phyloP scores from a whole-genome alignment of 352 stramenopile species.

The Globisporangium solare region DNA sequence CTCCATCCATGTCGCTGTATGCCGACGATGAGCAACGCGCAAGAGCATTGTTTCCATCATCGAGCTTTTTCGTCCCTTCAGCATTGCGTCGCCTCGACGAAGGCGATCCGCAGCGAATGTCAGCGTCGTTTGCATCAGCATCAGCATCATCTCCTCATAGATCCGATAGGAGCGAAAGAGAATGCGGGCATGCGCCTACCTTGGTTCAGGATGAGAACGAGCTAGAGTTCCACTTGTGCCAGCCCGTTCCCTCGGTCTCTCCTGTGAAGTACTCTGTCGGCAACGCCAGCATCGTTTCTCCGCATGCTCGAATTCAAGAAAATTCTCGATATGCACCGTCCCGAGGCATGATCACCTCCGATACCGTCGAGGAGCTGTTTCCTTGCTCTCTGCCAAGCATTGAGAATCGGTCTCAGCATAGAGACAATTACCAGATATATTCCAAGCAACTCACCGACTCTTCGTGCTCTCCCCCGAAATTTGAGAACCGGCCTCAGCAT shows the following conservation, averaged over 20 bases:
- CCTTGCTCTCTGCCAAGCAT: not conserved
- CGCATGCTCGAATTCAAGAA: slow-evolving; percentile 1
- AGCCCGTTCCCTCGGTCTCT: slow-evolving; percentile 2
- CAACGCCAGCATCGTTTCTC: no score
- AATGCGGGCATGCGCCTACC: not conserved
- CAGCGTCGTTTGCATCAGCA: not conserved
- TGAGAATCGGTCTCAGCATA: not conserved
- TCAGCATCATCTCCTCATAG: not conserved
- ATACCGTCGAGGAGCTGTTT: not conserved
- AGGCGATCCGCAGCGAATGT: not conserved
- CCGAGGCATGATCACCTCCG: not conserved
- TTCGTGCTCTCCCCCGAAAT: slow-evolving; percentile 18
- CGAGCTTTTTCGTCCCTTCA: not conserved
- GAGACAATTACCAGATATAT: not conserved
- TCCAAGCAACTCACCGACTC: slow-evolving; percentile 18
- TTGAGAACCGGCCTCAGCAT: not conserved
- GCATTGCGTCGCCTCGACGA: not conserved
- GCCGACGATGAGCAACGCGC: not conserved
- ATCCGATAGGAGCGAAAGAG: not conserved
- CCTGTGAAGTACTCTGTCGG: not conserved
- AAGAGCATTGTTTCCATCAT: not conserved
- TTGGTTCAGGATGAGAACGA: not conserved
- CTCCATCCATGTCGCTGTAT: not conserved
- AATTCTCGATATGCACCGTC: slow-evolving; percentile 6
- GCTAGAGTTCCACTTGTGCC: slow-evolving; percentile 5